Conservation (phyloP, 768 basidiomycete species). For the Leccinum sublutescens region DNA sequence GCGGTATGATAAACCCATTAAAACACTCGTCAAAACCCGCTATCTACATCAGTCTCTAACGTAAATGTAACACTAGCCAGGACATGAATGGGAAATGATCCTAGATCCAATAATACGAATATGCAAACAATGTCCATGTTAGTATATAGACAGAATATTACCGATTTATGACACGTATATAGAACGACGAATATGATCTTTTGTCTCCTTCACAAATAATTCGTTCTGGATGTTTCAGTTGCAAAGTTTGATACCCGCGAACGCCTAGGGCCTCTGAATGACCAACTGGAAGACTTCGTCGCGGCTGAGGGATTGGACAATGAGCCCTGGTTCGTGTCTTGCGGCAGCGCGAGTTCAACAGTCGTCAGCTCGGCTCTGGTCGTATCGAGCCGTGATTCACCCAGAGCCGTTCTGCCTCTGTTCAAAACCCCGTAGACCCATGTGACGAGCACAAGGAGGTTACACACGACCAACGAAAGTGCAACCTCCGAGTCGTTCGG, state of each 20-base stretch:
- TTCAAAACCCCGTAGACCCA: not conserved
- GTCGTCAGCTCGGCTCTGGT: not conserved
- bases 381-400: not conserved
- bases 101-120: not conserved
- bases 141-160: not conserved
- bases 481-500: not conserved
- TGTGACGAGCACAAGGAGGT: not conserved
- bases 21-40: not conserved
- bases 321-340: not conserved
- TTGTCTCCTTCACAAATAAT: not conserved
- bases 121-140: not conserved
- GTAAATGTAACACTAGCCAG: not conserved
- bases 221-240: not conserved
- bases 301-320: not conserved
- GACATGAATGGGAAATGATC: not conserved
- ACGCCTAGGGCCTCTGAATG: not conserved
- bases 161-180: not conserved
- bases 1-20: too few relatives aligned
- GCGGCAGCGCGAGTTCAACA: not conserved
- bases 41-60: not conserved
- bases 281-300: slow-evolving; percentile 2
- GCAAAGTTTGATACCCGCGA: not conserved
- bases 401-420: not conserved
- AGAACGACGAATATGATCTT: not conserved
- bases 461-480: not conserved